Evolutionary conservation across 208 protist species (phyloP), one percentile per base, ranked within the genome.

Genomic region (Angomonas deanei): DNA sequence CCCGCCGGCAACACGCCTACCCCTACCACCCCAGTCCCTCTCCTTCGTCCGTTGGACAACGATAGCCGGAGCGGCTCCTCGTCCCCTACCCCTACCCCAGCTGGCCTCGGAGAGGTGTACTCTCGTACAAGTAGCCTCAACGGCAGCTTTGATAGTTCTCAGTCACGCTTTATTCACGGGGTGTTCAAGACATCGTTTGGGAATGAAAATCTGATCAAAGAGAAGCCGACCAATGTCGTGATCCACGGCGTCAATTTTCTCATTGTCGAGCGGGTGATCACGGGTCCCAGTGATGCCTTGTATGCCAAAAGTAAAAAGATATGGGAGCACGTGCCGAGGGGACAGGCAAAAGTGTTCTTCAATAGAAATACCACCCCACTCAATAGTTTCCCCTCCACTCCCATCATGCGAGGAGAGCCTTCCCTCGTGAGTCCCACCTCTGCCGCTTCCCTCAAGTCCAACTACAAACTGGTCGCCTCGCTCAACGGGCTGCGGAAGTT

Each of bases 291-390:
- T 46, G 73, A 88, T 48, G 74, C 61, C n/a, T 74, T 91, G n/a
- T 95, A 95, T 61, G 60, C 61, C 3, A 78, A 72, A 36, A 90
- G 76, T 55, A 73, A 66, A 10, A 86, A 87, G 39, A 62, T 91
- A n/a, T 95, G 88, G 86, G 84, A 95, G 67, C 65, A 84, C 26
- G 70, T 95, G 4, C 88, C 88, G 4, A 52, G 80, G 0, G 88
- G 88, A 0, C 78, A 92, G 62, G 76, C 78, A 0, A 58, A 74
- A 13, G 85, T 95, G 27, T 91, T 92, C 57, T 26, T 60, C 13
- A 60, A 60, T 26, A 27, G 42, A 50, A 50, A 50, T 23, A 5
- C 26, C 3, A 57, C 52, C 15, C 52, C 52, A 33, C 49, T 30
- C 3, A 47, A 19, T 33, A 32, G 54, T 36, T 47, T 46, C 15